Evolutionary conservation across 2,329 filamentous ascomycete species (phyloP).

Genomic region (Clarireedia hainanense): DNA sequence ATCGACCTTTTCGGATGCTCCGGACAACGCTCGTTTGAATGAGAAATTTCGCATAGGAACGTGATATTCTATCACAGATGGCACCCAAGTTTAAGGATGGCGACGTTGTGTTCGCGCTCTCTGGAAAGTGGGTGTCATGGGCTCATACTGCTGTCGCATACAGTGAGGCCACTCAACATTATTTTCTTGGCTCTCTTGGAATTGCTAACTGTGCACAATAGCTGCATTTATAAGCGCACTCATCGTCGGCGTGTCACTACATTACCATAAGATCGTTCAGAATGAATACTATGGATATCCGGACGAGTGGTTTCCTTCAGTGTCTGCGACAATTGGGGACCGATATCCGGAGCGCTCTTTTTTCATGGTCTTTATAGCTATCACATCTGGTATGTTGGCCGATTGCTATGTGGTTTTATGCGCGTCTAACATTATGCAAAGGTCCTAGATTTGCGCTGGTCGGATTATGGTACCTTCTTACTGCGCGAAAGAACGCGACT

Average conservation of each 20-base stretch:
- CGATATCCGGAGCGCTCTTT: slow-evolving; percentile 93
- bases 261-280: slow-evolving; percentile 95
- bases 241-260: slow-evolving; percentile 69
- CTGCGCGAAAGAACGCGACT: slow-evolving; percentile 62
- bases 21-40: slow-evolving; percentile 25
- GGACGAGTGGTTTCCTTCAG: slow-evolving; percentile 93
- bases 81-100: slow-evolving; percentile 52
- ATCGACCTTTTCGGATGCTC: slow-evolving; percentile 17
- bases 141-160: slow-evolving; percentile 80
- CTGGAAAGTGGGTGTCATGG: slow-evolving; percentile 86
- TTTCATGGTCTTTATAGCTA: slow-evolving; percentile 94
- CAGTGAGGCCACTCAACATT: slow-evolving; percentile 36
- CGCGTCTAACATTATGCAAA: slow-evolving; percentile 29
- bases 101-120: slow-evolving; percentile 57
- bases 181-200: neutral
- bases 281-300: slow-evolving; percentile 96
- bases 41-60: slow-evolving; percentile 16
- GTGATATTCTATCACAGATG: slow-evolving; percentile 29
- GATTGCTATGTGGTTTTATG: neutral
- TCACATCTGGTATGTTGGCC: slow-evolving; percentile 66
- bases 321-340: slow-evolving; percentile 94
- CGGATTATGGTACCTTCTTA: slow-evolving; percentile 85
- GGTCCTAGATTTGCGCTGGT: slow-evolving; percentile 88
- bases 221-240: slow-evolving; percentile 83
- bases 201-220: slow-evolving; percentile 30